phyloP scores from a whole-genome alignment of 768 basidiomycete genomes.

The Rhizopogon vesiculosus region DNA sequence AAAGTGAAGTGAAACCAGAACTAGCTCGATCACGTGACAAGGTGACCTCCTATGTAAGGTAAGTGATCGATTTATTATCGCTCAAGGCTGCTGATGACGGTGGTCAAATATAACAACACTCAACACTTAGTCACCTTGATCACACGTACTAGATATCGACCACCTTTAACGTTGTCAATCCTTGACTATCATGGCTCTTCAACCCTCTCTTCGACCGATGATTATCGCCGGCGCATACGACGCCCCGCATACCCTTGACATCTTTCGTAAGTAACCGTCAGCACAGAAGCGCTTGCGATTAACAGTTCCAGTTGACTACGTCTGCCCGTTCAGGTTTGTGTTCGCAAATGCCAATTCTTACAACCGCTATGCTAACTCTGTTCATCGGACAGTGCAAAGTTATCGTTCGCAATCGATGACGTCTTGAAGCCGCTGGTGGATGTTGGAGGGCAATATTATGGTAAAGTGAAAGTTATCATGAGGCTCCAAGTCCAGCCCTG shows the following conservation, averaged over 20 bases:
- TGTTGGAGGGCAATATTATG: constrained; percentile 56
- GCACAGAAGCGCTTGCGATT: neutral
- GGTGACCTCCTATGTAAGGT: no score
- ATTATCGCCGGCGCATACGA: constrained; percentile 53
- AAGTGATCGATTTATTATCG: no score
- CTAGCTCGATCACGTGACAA: no score
- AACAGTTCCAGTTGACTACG: constrained; percentile 65
- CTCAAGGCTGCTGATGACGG: no score
- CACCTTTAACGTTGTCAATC: constrained; percentile 4
- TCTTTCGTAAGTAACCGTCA: constrained; percentile 54
- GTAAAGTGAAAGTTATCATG: constrained; percentile 71
- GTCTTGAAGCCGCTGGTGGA: constrained; percentile 58
- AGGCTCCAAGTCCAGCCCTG: constrained; percentile 74
- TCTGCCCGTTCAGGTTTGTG: constrained; percentile 73
- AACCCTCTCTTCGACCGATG: constrained; percentile 65
- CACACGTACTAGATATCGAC: neutral
- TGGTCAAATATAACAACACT: no score
- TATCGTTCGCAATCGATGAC: constrained; percentile 53
- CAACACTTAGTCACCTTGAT: neutral
- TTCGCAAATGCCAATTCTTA: neutral
- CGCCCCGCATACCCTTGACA: constrained; percentile 75
- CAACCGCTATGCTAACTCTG: neutral
- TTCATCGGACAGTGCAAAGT: constrained; percentile 44
- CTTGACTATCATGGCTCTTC: constrained; percentile 60
- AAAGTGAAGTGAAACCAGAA: no score